Conservation (phyloP, 1,284 basidiomycete species). For the Ustilago bromivora region DNA sequence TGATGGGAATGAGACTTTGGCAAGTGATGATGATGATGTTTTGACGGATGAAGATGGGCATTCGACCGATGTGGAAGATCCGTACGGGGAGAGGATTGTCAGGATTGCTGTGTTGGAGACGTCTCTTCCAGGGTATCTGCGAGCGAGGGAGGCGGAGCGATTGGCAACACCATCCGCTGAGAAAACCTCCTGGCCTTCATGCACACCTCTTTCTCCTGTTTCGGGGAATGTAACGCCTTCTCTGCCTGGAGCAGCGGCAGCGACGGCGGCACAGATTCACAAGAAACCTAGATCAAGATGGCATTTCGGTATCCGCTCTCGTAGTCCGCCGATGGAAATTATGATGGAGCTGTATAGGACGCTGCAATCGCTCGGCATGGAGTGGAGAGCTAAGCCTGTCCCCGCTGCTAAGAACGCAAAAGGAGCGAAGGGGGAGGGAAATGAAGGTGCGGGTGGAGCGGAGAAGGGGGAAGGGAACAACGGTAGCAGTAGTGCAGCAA, state of each 20-base stretch:
- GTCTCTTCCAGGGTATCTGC: slow-evolving; percentile 46
- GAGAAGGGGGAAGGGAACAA: slow-evolving; percentile 35
- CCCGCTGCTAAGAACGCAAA: slow-evolving; percentile 22
- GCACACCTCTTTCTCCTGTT: slow-evolving; percentile 29
- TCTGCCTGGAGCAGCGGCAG: slow-evolving; percentile 28
- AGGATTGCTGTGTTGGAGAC: slow-evolving; percentile 61
- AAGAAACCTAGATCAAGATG: slow-evolving; percentile 74
- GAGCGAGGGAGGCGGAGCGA: slow-evolving; percentile 40
- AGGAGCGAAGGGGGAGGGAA: background rate
- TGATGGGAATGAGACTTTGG: slow-evolving; percentile 55
- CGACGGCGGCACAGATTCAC: slow-evolving; percentile 40
- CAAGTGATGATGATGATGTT: slow-evolving; percentile 58
- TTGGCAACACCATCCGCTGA: slow-evolving; percentile 45
- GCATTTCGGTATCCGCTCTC: slow-evolving; percentile 97
- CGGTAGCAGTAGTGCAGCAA: slow-evolving; percentile 68
- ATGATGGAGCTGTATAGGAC: slow-evolving; percentile 99
- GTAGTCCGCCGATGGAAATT: slow-evolving; percentile 97
- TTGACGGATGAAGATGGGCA: slow-evolving; percentile 55
- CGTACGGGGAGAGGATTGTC: slow-evolving; percentile 33
- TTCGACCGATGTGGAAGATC: slow-evolving; percentile 50
- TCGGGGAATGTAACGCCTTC: slow-evolving; percentile 16
- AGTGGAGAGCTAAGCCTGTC: slow-evolving; percentile 76
- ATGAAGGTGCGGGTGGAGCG: slow-evolving; percentile 25
- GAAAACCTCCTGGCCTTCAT: slow-evolving; percentile 43
- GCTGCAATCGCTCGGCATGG: slow-evolving; percentile 91